Percentiles rank a stretch among this genome's conserved stretches.
Conservation (phyloP, 73 alveolate genomes). For the Halteria grandinella region DNA sequence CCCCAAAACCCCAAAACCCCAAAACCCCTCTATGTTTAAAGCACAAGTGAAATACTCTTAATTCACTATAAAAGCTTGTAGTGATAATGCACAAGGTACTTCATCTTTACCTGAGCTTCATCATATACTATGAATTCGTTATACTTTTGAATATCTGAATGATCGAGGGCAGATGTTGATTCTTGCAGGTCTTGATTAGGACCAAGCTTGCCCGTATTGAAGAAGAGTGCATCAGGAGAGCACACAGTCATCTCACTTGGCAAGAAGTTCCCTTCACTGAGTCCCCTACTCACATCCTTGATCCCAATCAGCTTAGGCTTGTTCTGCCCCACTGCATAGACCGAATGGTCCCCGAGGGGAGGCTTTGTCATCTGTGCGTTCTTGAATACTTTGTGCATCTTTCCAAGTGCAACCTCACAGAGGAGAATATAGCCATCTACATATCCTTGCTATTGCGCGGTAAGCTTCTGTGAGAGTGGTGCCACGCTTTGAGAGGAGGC, state of each 20-base stretch:
- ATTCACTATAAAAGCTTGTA: no score
- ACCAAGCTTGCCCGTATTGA: conserved; percentile 52
- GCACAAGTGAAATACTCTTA: no score
- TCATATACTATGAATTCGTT: conserved; percentile 81
- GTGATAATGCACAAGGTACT: conserved; percentile 69
- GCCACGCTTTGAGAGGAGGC: no score
- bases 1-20: no score
- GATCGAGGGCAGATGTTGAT: neutral
- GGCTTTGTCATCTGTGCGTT: conserved; percentile 73
- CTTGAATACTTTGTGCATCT: conserved; percentile 68
- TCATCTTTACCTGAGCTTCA: conserved; percentile 67
- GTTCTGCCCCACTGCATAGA: conserved; percentile 76
- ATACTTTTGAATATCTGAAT: no score
- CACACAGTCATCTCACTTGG: conserved; percentile 20
- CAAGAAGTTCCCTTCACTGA: conserved; percentile 9
- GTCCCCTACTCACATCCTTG: conserved; percentile 35
- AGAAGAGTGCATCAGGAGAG: conserved; percentile 38
- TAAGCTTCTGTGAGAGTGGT: no score
- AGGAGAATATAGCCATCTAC: conserved; percentile 83
- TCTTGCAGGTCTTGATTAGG: conserved; percentile 43
- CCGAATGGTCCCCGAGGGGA: conserved; percentile 77
- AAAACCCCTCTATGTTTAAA: no score
- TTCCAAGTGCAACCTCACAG: conserved; percentile 96
- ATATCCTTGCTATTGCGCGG: conserved; percentile 62
- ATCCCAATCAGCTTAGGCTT: conserved; percentile 44